These are phyloP conservation scores for Quercus suber DNA, from an alignment of 306 rosid species.

Conservation along the genomic window DNA sequence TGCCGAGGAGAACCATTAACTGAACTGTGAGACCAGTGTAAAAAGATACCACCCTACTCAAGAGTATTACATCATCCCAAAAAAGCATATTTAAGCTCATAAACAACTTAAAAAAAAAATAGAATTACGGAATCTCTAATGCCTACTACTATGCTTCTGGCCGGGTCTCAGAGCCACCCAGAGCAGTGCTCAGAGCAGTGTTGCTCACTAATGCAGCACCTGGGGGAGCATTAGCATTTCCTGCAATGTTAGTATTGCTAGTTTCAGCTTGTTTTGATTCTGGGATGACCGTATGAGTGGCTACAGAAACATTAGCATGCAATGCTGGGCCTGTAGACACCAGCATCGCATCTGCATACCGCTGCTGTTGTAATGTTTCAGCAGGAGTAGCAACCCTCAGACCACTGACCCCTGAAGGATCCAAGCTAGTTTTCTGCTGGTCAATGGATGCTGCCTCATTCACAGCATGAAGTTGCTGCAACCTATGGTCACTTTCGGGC, in stretches of 20 bases:
- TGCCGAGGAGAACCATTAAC: neutral
- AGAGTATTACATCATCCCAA: neutral
- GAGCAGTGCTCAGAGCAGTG: slow-evolving; percentile 12
- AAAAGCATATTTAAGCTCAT: neutral
- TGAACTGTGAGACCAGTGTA: neutral
- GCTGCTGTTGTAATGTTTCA: slow-evolving; percentile 60
- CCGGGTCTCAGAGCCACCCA: slow-evolving; percentile 22
- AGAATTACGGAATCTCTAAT: slow-evolving; percentile 14
- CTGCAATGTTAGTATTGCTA: slow-evolving; percentile 26
- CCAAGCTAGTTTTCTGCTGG: slow-evolving; percentile 48
- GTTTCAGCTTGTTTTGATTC: slow-evolving; percentile 48
- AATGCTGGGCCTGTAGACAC: slow-evolving; percentile 23
- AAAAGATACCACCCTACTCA: neutral
- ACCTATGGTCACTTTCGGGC: slow-evolving; percentile 87
- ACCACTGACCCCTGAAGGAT: slow-evolving; percentile 30
- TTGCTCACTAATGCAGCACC: slow-evolving; percentile 21
- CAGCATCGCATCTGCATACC: slow-evolving; percentile 25
- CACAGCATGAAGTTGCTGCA: slow-evolving; percentile 87
- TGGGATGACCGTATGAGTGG: slow-evolving; percentile 31
- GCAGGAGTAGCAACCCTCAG: slow-evolving; percentile 31
- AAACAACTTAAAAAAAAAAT: neutral
- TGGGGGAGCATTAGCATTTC: slow-evolving; percentile 31
- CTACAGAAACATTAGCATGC: slow-evolving; percentile 30
- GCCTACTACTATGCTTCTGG: slow-evolving; percentile 27
- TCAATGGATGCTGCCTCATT: slow-evolving; percentile 59